Evolutionary conservation across 495 filamentous ascomycete genomes (phyloP).

Genomic region (Lepraria neglecta): DNA sequence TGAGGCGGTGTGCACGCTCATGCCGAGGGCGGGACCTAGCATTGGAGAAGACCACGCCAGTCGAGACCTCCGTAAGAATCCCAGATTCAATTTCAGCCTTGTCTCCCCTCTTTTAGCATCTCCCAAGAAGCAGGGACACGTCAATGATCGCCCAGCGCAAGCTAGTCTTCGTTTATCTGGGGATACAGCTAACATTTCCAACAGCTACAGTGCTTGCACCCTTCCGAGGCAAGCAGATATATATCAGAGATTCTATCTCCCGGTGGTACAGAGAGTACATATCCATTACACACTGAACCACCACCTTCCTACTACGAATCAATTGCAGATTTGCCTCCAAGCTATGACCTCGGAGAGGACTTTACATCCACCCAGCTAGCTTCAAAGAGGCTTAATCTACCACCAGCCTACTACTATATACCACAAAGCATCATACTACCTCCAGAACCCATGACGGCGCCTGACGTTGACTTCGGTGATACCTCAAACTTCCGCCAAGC

Average conservation of each 20-base stretch:
- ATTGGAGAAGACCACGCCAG: constrained; percentile 12
- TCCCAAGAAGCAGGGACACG: background rate
- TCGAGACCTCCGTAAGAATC: constrained; percentile 19
- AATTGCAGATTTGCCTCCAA: constrained; percentile 39
- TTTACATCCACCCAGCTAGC: background rate
- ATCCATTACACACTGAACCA: constrained; percentile 17
- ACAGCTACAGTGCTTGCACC: constrained; percentile 2
- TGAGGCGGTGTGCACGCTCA: constrained; percentile 25
- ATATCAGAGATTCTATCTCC: constrained; percentile 2
- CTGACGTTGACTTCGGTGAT: constrained; percentile 49
- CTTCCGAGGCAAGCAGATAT: background rate
- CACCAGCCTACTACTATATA: constrained; percentile 33
- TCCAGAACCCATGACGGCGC: constrained; percentile 31
- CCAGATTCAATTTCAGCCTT: constrained; percentile 11
- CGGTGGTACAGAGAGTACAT: background rate
- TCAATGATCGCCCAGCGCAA: background rate
- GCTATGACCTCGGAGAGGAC: constrained; percentile 29
- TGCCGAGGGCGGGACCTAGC: constrained; percentile 20
- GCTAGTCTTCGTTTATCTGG: background rate
- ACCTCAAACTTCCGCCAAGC: constrained; percentile 45
- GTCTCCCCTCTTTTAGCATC: constrained; percentile 1
- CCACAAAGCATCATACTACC: constrained; percentile 28
- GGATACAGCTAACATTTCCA: background rate
- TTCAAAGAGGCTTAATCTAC: constrained; percentile 27
- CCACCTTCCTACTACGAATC: constrained; percentile 44